A percentile compares a stretch with the other conserved stretches of the same genome.
Evolutionary conservation across 1,284 basidiomycete species (phyloP).

Genomic region (Papiliotrema fonsecae): DNA sequence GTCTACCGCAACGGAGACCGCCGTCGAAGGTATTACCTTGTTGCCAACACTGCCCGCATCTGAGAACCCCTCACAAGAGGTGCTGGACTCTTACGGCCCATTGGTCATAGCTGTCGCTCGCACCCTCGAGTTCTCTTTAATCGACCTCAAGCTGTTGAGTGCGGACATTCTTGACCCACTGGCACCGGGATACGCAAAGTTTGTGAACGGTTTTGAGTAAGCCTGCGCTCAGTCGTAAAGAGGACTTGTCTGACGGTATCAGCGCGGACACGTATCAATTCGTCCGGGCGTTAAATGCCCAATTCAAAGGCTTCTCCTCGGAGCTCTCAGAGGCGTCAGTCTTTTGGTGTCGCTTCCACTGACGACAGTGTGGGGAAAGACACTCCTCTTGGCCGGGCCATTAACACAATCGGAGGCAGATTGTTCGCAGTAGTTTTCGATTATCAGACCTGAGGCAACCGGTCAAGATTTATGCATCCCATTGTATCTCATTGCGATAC

Average conservation of each 20-base stretch:
- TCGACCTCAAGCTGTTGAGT: conserved; percentile 4
- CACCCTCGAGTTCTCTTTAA: neutral
- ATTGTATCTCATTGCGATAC: conserved; percentile 1
- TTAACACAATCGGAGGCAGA: conserved; percentile 1
- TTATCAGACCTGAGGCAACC: too few species aligned
- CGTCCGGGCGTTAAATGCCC: neutral
- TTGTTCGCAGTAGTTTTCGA: conserved; percentile 2
- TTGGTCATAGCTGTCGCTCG: neutral
- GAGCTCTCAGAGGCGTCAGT: conserved; percentile 2
- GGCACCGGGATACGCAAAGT: neutral
- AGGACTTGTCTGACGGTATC: neutral
- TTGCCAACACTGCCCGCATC: neutral
- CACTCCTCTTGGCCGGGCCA: conserved; percentile 3
- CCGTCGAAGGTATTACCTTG: neutral
- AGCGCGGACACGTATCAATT: neutral
- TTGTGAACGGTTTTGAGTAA: conserved; percentile 1
- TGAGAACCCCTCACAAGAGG: neutral
- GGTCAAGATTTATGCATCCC: neutral
- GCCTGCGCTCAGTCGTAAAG: neutral
- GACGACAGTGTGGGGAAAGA: neutral
- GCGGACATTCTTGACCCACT: neutral
- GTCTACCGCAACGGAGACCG: neutral
- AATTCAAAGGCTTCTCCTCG: conserved; percentile 1
- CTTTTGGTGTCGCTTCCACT: neutral
- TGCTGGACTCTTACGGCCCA: conserved; percentile 5